Percentiles rank a stretch among this genome's conserved stretches.
These are phyloP conservation scores for Cryptococcus sp. DNA, from an alignment of 1,284 basidiomycete species.

Conservation along the genomic window DNA sequence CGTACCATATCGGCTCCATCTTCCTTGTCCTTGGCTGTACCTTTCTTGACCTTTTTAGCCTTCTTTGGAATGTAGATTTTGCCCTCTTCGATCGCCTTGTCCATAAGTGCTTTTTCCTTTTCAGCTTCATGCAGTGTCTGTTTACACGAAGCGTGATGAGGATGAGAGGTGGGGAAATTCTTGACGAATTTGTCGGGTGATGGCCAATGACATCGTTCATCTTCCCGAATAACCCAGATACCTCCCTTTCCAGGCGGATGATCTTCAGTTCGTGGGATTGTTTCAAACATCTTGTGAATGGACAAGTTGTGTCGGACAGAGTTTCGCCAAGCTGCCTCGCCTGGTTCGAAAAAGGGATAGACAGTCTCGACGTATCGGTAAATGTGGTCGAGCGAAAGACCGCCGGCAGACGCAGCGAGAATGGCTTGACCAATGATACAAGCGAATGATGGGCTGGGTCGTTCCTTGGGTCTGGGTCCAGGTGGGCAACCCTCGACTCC, in stretches of 20 bases:
- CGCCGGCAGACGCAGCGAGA: slow-evolving; percentile 73
- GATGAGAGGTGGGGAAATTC: slow-evolving; percentile 38
- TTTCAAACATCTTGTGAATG: slow-evolving; percentile 73
- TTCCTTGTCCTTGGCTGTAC: slow-evolving; percentile 11
- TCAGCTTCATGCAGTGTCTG: slow-evolving; percentile 40
- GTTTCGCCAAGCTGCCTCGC: slow-evolving; percentile 86
- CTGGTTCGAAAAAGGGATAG: slow-evolving; percentile 87
- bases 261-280: slow-evolving; percentile 49
- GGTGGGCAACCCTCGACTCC: slow-evolving; percentile 59
- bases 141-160: slow-evolving; percentile 37
- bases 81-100: slow-evolving; percentile 39
- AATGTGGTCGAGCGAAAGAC: slow-evolving; percentile 88
- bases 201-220: slow-evolving; percentile 44
- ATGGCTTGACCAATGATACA: slow-evolving; percentile 94
- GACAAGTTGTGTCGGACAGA: slow-evolving; percentile 90
- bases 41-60: slow-evolving; percentile 40
- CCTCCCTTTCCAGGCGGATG: slow-evolving; percentile 47
- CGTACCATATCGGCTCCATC: slow-evolving; percentile 20
- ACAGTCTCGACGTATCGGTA: slow-evolving; percentile 93
- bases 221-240: slow-evolving; percentile 47
- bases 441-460: slow-evolving; percentile 84
- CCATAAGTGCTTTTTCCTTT: slow-evolving; percentile 37
- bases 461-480: slow-evolving; percentile 70
- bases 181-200: slow-evolving; percentile 46
- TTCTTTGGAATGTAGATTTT: slow-evolving; percentile 41